phyloP scores from a whole-genome alignment of 768 basidiomycete species.

The Boletus huronensis region DNA sequence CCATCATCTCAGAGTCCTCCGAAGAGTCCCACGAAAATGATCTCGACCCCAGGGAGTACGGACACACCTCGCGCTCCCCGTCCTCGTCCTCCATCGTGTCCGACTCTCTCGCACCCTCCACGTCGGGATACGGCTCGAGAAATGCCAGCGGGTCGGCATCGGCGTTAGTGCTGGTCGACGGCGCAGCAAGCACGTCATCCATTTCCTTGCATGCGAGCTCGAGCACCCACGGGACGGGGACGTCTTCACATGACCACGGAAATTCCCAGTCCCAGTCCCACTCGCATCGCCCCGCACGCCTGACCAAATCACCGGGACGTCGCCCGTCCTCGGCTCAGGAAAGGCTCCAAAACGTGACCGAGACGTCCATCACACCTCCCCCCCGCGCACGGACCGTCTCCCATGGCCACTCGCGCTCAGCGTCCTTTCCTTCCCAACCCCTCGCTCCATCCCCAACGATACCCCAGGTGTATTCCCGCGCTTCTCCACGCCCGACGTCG shows the following conservation, averaged over 20 bases:
- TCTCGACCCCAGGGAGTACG: not conserved
- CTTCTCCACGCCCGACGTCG: conserved; percentile 2
- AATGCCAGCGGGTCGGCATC: conserved; percentile 9
- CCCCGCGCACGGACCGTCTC: conserved; percentile 24
- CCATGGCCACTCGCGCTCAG: conserved; percentile 16
- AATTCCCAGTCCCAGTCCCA: not conserved
- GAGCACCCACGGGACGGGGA: conserved; percentile 4
- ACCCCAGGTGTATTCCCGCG: conserved; percentile 17
- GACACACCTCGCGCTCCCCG: conserved; percentile 1
- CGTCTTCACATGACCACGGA: conserved; percentile 21
- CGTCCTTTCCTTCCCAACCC: conserved; percentile 6
- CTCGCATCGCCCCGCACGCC: conserved; percentile 4
- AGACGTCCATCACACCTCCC: conserved; percentile 7
- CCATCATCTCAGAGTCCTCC: conserved; percentile 20
- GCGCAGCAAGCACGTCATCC: conserved; percentile 24
- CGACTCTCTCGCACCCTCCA: conserved; percentile 8
- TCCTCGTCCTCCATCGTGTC: conserved; percentile 18
- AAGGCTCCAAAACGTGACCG: not conserved
- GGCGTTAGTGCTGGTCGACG: conserved; percentile 8
- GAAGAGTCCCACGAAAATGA: conserved; percentile 19
- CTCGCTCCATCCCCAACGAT: conserved; percentile 7
- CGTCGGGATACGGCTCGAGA: conserved; percentile 17
- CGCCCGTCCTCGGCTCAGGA: conserved; percentile 8
- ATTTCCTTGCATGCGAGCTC: conserved; percentile 12
- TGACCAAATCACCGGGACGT: conserved; percentile 10